These are phyloP conservation scores for Labyrinthula sp. DNA, from an alignment of 352 stramenopile genomes.

Conservation along the genomic window DNA sequence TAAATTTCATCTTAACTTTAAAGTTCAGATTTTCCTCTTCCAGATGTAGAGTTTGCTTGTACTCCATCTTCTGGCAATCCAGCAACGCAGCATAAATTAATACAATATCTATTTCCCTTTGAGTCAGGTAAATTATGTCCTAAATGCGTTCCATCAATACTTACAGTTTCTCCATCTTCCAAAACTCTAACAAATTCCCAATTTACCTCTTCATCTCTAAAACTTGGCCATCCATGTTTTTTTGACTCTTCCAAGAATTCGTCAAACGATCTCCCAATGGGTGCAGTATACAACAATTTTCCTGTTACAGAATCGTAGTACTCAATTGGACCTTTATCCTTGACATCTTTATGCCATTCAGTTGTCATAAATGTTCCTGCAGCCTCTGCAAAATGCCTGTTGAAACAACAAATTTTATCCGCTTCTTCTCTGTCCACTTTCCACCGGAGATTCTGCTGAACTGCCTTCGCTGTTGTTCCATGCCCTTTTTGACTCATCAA, in stretches of 20 bases:
- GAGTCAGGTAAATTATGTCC: conserved; percentile 48
- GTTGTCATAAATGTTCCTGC: conserved; percentile 42
- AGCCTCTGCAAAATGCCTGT: conserved; percentile 49
- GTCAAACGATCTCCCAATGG: conserved; percentile 39
- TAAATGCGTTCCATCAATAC: conserved; percentile 42
- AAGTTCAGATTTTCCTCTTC: too few species aligned
- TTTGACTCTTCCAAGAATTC: conserved; percentile 44
- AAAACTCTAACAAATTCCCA: conserved; percentile 52
- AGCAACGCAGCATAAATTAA: conserved; percentile 52
- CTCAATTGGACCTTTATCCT: conserved; percentile 33
- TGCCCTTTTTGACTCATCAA: conserved; percentile 48
- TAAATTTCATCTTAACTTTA: too few species aligned
- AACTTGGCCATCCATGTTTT: conserved; percentile 47
- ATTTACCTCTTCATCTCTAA: conserved; percentile 47
- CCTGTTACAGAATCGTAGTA: conserved; percentile 55
- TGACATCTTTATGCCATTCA: conserved; percentile 24
- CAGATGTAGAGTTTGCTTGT: too few species aligned
- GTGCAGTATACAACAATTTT: conserved; percentile 45
- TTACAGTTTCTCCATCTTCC: conserved; percentile 46
- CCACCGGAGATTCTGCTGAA: conserved; percentile 48
- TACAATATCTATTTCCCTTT: conserved; percentile 56
- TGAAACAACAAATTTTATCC: conserved; percentile 54
- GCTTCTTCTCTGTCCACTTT: conserved; percentile 41
- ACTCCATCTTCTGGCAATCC: too few species aligned
- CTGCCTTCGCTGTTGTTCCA: conserved; percentile 38